Evolutionary conservation across 2,329 filamentous ascomycete genomes (phyloP).

Genomic region (Xylariaceae sp.): DNA sequence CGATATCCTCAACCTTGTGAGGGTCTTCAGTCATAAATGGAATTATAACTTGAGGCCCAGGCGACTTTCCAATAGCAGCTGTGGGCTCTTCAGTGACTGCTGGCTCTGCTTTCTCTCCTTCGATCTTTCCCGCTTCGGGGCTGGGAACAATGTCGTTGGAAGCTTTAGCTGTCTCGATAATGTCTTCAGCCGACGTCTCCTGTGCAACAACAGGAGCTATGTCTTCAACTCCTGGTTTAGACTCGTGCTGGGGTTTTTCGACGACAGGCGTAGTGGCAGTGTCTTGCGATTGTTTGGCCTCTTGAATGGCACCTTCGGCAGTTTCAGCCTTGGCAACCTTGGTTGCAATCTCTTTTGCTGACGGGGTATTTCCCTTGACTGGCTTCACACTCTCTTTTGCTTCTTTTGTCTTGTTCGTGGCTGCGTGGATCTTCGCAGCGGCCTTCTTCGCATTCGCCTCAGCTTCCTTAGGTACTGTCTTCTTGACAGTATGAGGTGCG

Average conservation of each 20-base stretch:
- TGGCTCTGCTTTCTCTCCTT: too few species aligned
- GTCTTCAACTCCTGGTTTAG: conserved; percentile 7
- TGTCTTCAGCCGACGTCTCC: conserved; percentile 7
- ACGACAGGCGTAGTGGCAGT: conserved; percentile 11
- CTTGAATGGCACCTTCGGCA: conserved; percentile 13
- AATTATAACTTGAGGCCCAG: neutral
- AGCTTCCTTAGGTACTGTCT: conserved; percentile 13
- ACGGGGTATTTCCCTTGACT: conserved; percentile 10
- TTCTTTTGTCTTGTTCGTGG: conserved; percentile 18
- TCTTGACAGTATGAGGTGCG: conserved; percentile 10
- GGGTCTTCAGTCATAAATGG: conserved; percentile 14
- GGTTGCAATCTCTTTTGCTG: conserved; percentile 22
- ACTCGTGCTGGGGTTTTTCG: conserved; percentile 11
- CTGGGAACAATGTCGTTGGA: conserved; percentile 10
- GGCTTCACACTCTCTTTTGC: conserved; percentile 16
- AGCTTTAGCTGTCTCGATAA: conserved; percentile 14
- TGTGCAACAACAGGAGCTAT: conserved; percentile 7
- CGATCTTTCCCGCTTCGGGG: conserved; percentile 10
- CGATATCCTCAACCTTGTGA: conserved; percentile 23
- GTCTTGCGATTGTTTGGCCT: conserved; percentile 15
- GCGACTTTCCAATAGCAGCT: neutral
- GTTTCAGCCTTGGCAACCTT: conserved; percentile 17
- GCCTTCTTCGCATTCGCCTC: conserved; percentile 23
- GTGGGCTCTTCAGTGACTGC: conserved; percentile 6
- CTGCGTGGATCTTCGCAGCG: conserved; percentile 19